Conservation (phyloP, 176 grass and related monocot species). For the Rhipidocladum racemiflorum region DNA sequence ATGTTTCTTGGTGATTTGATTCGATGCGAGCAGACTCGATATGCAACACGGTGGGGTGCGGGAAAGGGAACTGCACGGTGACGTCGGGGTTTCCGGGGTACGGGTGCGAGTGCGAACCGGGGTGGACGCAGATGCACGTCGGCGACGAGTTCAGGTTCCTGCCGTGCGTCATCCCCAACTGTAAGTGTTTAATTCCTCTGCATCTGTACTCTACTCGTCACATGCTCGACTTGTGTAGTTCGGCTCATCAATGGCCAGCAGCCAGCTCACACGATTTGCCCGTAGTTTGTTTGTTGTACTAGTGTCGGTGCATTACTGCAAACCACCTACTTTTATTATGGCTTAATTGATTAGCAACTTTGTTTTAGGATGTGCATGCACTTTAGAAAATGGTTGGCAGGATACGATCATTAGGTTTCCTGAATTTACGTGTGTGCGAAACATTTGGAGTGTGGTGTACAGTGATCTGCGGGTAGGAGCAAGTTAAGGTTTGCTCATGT, state of each 20-base stretch:
- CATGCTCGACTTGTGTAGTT: not conserved
- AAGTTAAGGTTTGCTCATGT: not conserved
- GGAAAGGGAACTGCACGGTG: slow-evolving; percentile 71
- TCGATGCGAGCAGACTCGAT: slow-evolving; percentile 40
- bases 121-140: slow-evolving; percentile 76
- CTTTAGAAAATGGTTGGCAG: not conserved
- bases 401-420: not conserved
- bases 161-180: slow-evolving; percentile 91
- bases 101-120: slow-evolving; percentile 63
- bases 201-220: not conserved
- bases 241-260: not conserved
- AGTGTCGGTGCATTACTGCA: not conserved
- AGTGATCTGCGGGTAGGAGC: not conserved
- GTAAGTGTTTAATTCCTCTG: slow-evolving; percentile 29
- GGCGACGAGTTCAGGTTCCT: slow-evolving; percentile 63
- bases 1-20: not conserved
- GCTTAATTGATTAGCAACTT: not conserved
- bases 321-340: not conserved
- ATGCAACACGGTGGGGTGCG: slow-evolving; percentile 61
- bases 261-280: not conserved
- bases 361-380: not conserved
- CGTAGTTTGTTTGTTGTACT: not conserved
- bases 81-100: slow-evolving; percentile 46
- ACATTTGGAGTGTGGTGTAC: not conserved
- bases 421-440: not conserved